Evolutionary conservation across 225 moss, liverwort and hornwort genomes (phyloP).

Genomic region (Marchantia polymorpha): DNA sequence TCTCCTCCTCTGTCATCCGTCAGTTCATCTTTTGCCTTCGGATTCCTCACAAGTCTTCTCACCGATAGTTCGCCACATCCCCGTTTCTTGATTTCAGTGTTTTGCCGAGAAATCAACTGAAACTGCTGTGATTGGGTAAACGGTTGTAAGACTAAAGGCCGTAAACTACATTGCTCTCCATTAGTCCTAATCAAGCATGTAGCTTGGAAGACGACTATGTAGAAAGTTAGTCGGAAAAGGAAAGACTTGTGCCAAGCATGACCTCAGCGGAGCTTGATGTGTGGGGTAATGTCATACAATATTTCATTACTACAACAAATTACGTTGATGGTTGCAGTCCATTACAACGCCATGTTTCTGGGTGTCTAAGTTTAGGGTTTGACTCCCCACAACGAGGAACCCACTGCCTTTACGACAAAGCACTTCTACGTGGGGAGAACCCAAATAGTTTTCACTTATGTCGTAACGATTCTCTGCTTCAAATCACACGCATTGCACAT

Average conservation of each 20-base stretch:
- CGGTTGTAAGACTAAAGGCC: not conserved
- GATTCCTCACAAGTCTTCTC: not conserved
- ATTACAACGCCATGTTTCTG: not conserved
- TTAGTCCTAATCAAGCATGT: no score
- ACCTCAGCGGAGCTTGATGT: no score
- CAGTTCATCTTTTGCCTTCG: not conserved
- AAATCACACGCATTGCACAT: no score
- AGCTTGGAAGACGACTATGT: no score
- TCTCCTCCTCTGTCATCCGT: not conserved
- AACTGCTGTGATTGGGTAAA: not conserved
- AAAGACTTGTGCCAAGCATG: no score
- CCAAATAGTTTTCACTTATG: not conserved
- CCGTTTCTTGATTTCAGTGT: not conserved
- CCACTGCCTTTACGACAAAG: not conserved
- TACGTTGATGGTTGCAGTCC: not conserved
- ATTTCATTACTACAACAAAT: not conserved
- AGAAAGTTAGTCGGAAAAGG: no score
- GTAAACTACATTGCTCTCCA: no score
- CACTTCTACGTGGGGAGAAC: not conserved
- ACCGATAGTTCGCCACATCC: not conserved
- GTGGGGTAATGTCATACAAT: not conserved
- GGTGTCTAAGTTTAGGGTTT: not conserved
- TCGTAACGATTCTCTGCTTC: no score
- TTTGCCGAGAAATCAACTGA: not conserved
- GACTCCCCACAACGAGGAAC: not conserved